These are phyloP conservation scores for Fragaria nilgerrensis DNA, from an alignment of 306 rosid species.

Conservation along the genomic window DNA sequence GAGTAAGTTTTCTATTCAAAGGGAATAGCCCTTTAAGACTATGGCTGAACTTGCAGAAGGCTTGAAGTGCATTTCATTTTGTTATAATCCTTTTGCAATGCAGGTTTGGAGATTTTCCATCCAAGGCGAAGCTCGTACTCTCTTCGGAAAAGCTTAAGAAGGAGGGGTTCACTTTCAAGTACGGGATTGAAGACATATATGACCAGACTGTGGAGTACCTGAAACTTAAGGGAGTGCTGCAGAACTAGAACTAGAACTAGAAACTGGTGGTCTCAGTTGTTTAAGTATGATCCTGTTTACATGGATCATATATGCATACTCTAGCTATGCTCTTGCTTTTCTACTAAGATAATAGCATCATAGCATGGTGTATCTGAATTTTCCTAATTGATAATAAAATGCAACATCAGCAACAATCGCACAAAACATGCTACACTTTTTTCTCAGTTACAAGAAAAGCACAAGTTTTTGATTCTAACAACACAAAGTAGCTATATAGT, in stretches of 20 bases:
- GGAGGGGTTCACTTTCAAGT: slow-evolving; percentile 74
- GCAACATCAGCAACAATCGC: background rate
- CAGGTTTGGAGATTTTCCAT: slow-evolving; percentile 62
- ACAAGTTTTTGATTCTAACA: background rate
- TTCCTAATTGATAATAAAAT: background rate
- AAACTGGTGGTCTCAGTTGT: background rate
- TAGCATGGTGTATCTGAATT: background rate
- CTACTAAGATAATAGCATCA: background rate
- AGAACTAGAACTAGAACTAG: slow-evolving; percentile 39
- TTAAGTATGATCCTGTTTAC: background rate
- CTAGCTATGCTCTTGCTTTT: slow-evolving; percentile 10
- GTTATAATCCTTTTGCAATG: slow-evolving; percentile 19
- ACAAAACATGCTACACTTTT: background rate
- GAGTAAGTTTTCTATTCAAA: slow-evolving; percentile 46
- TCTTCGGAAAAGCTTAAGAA: slow-evolving; percentile 69
- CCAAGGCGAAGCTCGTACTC: slow-evolving; percentile 51
- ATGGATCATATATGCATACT: background rate
- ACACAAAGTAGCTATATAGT: background rate
- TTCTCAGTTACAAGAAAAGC: background rate
- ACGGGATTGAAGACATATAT: slow-evolving; percentile 55
- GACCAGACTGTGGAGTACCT: slow-evolving; percentile 67
- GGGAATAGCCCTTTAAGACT: background rate
- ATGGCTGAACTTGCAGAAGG: slow-evolving; percentile 3
- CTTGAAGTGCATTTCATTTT: background rate
- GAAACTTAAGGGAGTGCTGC: slow-evolving; percentile 53